Evolutionary conservation across 495 filamentous ascomycete species (phyloP).

Genomic region (Neurospora tetraspora): DNA sequence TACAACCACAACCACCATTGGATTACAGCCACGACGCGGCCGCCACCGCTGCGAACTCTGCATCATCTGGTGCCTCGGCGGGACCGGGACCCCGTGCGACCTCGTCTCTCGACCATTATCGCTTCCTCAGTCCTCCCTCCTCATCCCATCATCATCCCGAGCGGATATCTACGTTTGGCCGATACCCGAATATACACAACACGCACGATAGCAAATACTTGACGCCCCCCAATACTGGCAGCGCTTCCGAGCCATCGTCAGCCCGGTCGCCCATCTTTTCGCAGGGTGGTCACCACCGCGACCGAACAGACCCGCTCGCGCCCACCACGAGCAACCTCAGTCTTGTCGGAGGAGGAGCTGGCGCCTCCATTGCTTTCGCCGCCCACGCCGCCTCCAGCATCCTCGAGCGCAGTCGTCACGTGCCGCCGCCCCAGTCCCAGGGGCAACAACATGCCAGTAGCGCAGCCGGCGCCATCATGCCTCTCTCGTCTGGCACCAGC

Average conservation of each 20-base stretch:
- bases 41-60: background rate
- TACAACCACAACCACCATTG: background rate
- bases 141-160: slow-evolving; percentile 12
- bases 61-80: slow-evolving; percentile 1
- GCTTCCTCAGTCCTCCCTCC: background rate
- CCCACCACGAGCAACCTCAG: slow-evolving; percentile 7
- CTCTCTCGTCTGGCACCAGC: slow-evolving; percentile 18
- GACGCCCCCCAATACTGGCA: slow-evolving; percentile 13
- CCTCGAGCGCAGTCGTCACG: slow-evolving; percentile 8
- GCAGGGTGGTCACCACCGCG: background rate
- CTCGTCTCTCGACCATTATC: background rate
- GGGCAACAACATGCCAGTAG: slow-evolving; percentile 24
- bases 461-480: slow-evolving; percentile 23
- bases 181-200: slow-evolving; percentile 11
- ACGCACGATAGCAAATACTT: slow-evolving; percentile 20
- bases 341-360: slow-evolving; percentile 3
- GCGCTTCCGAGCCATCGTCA: slow-evolving; percentile 17
- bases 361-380: slow-evolving; percentile 4
- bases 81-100: background rate
- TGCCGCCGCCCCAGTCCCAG: background rate
- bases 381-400: slow-evolving; percentile 13
- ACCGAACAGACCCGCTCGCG: slow-evolving; percentile 4
- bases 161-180: slow-evolving; percentile 15
- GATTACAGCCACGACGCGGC: background rate
- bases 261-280: slow-evolving; percentile 18